Base-by-base conservation (phyloP, 805 yeast species). In the Candida maltosa region DNA sequence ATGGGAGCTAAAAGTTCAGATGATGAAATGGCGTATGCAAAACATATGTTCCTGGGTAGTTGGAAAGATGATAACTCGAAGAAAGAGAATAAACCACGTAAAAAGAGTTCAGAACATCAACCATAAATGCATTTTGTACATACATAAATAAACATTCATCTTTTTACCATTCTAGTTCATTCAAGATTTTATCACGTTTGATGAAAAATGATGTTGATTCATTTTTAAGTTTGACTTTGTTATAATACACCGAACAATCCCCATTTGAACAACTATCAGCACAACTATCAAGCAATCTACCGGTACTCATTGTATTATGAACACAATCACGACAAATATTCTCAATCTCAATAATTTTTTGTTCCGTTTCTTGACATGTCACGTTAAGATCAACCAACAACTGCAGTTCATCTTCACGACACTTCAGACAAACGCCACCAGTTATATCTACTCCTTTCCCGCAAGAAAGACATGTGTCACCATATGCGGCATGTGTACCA, bases 1-100 rank as follows among this genome's bases (percentile, higher is more conserved):
- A 89, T 89, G 97, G 96, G 95, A 6, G 77, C 96, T 1, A 73
- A 78, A 47, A 63, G 66, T 12, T 69, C 66, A 11, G 62, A 63
- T 20, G 86, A 87, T 58, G 83, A 86, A 11, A 65, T 83, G 63
- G 97, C 97, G 2, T 83, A 82, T 57, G 95, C 84, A 5, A 78
- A 83, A 55, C 98, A 91, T 57, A 66, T 69, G 70, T 80, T 80
- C 49, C 75, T 71, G 60, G 86, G 86, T 3, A 62, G 72, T 36
- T 80, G 87, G 87, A 80, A 80, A 46, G 46, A 47, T 8, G 58
- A 51, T 23, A n/a, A n/a, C n/a, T n/a, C n/a, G n/a, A n/a, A n/a
- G n/a, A n/a, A n/a, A n/a, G n/a, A n/a, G n/a, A n/a, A n/a, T n/a
- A n/a, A n/a, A n/a, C n/a, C n/a, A n/a, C n/a, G n/a, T n/a, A n/a